A percentile compares a stretch with the other conserved stretches of the same genome.
These are phyloP conservation scores for Polytrichum commune DNA, from an alignment of 225 moss, liverwort and hornwort species.

Conservation along the genomic window DNA sequence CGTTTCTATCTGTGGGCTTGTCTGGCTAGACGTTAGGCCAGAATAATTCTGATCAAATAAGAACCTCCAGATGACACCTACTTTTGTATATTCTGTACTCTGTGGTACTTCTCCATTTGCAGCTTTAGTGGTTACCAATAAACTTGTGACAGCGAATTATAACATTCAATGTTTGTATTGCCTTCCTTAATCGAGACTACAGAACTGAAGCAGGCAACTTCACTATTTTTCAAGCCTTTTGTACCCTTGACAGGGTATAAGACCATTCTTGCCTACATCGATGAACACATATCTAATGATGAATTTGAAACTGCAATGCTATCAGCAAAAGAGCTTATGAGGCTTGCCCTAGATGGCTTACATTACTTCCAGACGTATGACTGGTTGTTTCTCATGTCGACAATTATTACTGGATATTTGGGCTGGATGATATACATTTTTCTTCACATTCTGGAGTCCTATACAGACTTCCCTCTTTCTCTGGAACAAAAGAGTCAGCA, in stretches of 20 bases:
- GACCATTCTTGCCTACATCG: constrained; percentile 55
- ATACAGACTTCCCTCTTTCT: constrained; percentile 53
- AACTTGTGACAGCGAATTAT: too few species aligned
- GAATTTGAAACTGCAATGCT: constrained; percentile 73
- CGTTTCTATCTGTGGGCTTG: too few species aligned
- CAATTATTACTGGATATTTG: constrained; percentile 73
- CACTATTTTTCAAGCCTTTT: constrained; percentile 92
- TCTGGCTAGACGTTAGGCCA: too few species aligned
- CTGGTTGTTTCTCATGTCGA: constrained; percentile 92
- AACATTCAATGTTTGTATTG: background rate
- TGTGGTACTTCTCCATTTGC: too few species aligned
- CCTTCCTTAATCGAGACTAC: constrained; percentile 30
- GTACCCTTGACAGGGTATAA: constrained; percentile 60
- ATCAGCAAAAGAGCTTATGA: constrained; percentile 70
- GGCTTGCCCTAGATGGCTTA: constrained; percentile 68
- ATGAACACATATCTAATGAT: constrained; percentile 49
- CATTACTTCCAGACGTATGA: constrained; percentile 99
- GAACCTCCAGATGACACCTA: too few species aligned
- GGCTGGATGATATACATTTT: constrained; percentile 95
- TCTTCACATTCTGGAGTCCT: constrained; percentile 79
- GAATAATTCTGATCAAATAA: too few species aligned
- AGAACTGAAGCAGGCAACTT: constrained; percentile 79
- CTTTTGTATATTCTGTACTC: too few species aligned
- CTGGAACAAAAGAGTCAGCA: constrained; percentile 36
- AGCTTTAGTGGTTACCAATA: too few species aligned